A percentile compares a stretch with the other conserved stretches of the same genome.
Evolutionary conservation across 129 eudicot species (phyloP).

Genomic region (Deinandra increscens): DNA sequence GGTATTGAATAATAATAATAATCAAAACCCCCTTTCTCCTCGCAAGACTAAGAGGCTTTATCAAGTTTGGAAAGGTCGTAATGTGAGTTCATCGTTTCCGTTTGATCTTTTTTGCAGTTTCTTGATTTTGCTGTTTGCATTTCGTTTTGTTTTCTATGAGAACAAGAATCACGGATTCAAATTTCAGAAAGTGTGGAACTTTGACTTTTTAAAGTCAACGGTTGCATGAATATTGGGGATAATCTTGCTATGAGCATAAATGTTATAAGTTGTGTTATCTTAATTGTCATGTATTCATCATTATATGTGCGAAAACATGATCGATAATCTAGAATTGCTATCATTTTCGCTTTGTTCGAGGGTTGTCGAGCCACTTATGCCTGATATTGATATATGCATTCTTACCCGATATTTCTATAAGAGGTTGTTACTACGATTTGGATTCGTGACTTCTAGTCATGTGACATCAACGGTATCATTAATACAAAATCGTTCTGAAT

Average conservation of each 20-base stretch:
- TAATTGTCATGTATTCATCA: background rate
- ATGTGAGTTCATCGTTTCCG: conserved; percentile 40
- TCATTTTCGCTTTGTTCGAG: no score
- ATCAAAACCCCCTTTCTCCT: conserved; percentile 36
- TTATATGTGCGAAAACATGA: background rate
- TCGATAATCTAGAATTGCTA: no score
- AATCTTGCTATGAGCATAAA: background rate
- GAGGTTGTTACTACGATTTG: no score
- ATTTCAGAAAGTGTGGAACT: background rate
- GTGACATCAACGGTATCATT: no score
- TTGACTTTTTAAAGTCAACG: conserved; percentile 21
- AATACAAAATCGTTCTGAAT: no score
- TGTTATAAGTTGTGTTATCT: background rate
- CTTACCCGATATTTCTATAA: no score
- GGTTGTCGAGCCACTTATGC: no score
- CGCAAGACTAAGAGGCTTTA: conserved; percentile 50
- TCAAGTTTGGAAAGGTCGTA: conserved; percentile 90
- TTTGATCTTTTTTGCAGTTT: background rate
- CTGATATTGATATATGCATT: no score
- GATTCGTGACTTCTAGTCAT: no score
- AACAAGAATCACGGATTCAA: background rate
- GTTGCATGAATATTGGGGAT: background rate
- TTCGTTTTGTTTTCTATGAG: conserved; percentile 6
- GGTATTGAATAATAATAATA: conserved; percentile 33
- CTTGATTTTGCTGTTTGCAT: background rate